phyloP scores from a whole-genome alignment of 208 protist genomes.

The Leishmania tarentolae region DNA sequence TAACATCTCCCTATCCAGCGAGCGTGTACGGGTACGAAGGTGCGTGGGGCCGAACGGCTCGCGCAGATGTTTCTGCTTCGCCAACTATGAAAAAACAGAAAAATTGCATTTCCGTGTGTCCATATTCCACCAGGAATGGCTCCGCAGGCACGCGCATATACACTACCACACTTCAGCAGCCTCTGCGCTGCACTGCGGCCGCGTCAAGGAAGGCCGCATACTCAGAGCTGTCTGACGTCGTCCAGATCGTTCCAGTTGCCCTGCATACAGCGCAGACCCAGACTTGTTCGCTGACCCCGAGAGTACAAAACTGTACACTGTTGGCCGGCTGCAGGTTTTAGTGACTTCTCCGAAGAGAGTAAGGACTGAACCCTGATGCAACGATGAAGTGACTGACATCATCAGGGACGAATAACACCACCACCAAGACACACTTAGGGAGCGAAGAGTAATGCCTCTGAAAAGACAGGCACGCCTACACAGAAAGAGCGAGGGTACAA shows the following conservation, averaged over 20 bases:
- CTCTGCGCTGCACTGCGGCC: neutral
- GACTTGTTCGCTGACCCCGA: neutral
- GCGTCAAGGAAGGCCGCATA: neutral
- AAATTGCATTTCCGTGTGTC: no score
- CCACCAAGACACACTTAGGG: neutral
- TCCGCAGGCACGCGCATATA: no score
- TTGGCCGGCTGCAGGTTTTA: neutral
- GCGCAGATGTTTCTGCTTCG: neutral
- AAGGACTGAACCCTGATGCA: neutral
- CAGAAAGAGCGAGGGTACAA: neutral
- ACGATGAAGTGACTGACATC: neutral
- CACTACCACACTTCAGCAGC: neutral
- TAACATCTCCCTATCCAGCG: neutral
- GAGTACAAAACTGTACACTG: neutral
- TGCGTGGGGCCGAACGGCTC: neutral
- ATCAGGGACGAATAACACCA: neutral
- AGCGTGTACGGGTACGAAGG: neutral
- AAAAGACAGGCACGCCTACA: neutral
- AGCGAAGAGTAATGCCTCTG: neutral
- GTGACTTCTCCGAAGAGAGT: neutral
- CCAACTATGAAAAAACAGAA: neutral
- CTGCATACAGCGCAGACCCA: neutral
- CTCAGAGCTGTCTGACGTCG: neutral
- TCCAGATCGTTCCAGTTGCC: neutral
- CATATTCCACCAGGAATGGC: no score